Evolutionary conservation across 805 yeast species (phyloP).

Genomic region (Kazachstania viticola): DNA sequence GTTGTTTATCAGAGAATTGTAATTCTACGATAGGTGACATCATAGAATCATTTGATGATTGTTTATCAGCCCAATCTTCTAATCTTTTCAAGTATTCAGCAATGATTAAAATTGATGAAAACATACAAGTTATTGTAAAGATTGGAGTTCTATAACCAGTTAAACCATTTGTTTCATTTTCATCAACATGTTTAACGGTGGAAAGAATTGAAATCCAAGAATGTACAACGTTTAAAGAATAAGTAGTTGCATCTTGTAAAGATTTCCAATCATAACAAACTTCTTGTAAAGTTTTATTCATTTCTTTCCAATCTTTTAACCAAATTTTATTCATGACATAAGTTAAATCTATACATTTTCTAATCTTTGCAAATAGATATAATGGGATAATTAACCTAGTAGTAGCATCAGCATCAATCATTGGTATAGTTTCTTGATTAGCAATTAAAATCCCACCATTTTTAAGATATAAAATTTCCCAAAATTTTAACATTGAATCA

Average conservation of each 20-base stretch:
- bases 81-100: conserved; percentile 48
- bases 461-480: conserved; percentile 54
- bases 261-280: conserved; percentile 48
- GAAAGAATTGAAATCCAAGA: conserved; percentile 68
- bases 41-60: conserved; percentile 8
- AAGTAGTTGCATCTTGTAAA: conserved; percentile 48
- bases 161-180: conserved; percentile 38
- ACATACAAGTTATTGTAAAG: conserved; percentile 60
- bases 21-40: conserved; percentile 8
- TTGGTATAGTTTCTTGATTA: conserved; percentile 29
- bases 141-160: conserved; percentile 68
- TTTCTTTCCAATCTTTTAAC: conserved; percentile 54
- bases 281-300: conserved; percentile 42
- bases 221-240: conserved; percentile 47
- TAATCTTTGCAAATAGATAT: conserved; percentile 53
- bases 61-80: conserved; percentile 32
- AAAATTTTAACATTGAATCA: conserved; percentile 44
- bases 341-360: conserved; percentile 49
- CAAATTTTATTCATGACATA: conserved; percentile 51
- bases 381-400: conserved; percentile 57
- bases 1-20: conserved; percentile 38
- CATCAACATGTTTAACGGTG: conserved; percentile 16
- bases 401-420: conserved; percentile 41
- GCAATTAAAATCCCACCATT: conserved; percentile 54
- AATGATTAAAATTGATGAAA: conserved; percentile 43